These are phyloP conservation scores for Lenwebbia sp. DNA, from an alignment of 345 rosid species.

Conservation along the genomic window DNA sequence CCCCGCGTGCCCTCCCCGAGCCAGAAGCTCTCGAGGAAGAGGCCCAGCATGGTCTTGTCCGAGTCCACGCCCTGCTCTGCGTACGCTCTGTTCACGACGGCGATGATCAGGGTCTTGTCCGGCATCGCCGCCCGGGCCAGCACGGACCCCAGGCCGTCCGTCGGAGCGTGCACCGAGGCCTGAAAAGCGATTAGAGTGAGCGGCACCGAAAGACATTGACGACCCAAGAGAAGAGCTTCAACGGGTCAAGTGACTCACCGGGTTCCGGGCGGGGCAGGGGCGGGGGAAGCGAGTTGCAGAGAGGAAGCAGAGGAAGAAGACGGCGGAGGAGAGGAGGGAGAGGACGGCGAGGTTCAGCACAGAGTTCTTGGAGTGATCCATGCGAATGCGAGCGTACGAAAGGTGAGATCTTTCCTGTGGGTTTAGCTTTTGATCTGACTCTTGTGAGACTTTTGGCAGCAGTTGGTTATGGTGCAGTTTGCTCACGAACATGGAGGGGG, in stretches of 20 bases:
- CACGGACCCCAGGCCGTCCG: constrained; percentile 39
- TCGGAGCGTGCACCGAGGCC: background rate
- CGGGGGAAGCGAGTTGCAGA: background rate
- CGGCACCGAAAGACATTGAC: background rate
- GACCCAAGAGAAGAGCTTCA: no score
- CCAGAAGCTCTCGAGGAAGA: constrained; percentile 75
- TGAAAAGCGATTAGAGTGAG: background rate
- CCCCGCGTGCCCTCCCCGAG: constrained; percentile 47
- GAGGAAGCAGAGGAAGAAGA: constrained; percentile 16
- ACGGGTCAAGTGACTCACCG: background rate
- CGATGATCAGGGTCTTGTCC: constrained; percentile 52
- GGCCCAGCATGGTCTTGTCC: constrained; percentile 48
- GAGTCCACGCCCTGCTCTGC: constrained; percentile 30
- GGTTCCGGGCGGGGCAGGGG: background rate
- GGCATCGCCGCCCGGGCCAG: constrained; percentile 36
- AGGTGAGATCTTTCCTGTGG: background rate
- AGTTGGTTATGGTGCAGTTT: background rate
- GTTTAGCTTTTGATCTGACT: background rate
- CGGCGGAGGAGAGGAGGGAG: constrained; percentile 22
- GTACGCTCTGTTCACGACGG: constrained; percentile 61
- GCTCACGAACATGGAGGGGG: background rate
- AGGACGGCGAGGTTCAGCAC: constrained; percentile 1
- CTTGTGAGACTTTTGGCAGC: background rate
- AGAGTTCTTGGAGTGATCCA: constrained; percentile 16
- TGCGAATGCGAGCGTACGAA: background rate